Base-by-base conservation (phyloP, 139 green algal genomes). In the Coelastrella sp. region DNA sequence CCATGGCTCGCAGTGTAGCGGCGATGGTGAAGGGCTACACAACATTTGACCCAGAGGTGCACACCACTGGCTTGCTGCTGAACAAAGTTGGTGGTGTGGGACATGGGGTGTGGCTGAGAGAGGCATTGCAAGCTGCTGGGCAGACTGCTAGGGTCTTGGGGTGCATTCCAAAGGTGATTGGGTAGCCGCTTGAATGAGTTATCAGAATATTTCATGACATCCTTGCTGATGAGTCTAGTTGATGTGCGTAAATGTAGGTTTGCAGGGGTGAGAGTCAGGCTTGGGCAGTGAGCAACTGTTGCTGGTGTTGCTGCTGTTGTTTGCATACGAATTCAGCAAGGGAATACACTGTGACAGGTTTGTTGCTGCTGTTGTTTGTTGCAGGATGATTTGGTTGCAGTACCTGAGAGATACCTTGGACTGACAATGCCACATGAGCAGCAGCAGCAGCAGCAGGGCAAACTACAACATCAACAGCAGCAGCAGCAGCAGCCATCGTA, bases 371-470 rank as follows among this genome's bases (percentile, higher is more conserved):
- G 22, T 60, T 82, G 76, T 11, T 82, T 82, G 22, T 57, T 71
- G 58, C 58, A 86, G 80, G 11, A 86, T 68, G 76, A 59, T 22
- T 32, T 20, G 47, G n/a, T 81, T 8, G 54, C 87, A 8, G 71
- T 87, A 4, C 19, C 78, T 20, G 87, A 80, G 78, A 65, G 87
- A 6, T 71, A 87, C 78, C 65, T 87, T 4, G 77, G 87, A 13
- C 87, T 86, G 11, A 80, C 54, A 14, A 91, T 79, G 77, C 78
- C 87, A 59, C 54, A 85, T 14, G 77, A 91, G 66, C 87, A 91
- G 78, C 65, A 80, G 10, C 22, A 89, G 73, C 13, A 71, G 16
- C 66, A 89, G 56, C 65, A 79, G n/a, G 59, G 47, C 6, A 32
- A 80, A 73, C 65, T 81, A 71, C 68, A 89, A 17, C 58, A 82